These are phyloP conservation scores for Handroanthus guayacan DNA, from an alignment of 257 asterid species.

Conservation along the genomic window DNA sequence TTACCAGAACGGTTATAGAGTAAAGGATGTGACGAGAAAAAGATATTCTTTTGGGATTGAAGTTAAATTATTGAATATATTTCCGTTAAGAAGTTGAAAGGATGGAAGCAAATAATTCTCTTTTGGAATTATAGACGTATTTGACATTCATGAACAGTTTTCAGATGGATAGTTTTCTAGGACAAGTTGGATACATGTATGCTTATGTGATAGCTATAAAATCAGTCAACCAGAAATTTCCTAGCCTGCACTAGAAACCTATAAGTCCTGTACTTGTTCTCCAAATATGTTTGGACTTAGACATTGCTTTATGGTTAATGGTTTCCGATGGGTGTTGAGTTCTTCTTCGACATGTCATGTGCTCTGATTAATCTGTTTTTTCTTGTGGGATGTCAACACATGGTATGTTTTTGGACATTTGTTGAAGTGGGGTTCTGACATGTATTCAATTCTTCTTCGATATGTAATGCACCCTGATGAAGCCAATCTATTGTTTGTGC, in stretches of 20 bases:
- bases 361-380: not conserved
- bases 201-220: not conserved
- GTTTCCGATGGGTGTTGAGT: not conserved
- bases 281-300: not conserved
- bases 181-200: not conserved
- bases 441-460: not conserved
- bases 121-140: not conserved
- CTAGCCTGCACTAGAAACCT: not conserved
- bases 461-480: not conserved
- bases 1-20: not conserved
- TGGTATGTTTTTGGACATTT: not conserved
- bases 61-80: not conserved
- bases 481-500: not conserved
- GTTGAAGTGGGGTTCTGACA: not conserved
- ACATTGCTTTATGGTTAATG: not conserved
- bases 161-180: not conserved
- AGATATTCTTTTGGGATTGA: not conserved
- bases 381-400: not conserved
- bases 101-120: not conserved
- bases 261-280: not conserved
- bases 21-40: not conserved
- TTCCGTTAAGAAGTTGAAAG: not conserved
- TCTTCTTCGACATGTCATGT: not conserved
- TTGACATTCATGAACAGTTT: not conserved
- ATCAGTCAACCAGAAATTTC: not conserved